Conservation (phyloP, 495 filamentous ascomycete genomes). For the Penicillium nucicola region DNA sequence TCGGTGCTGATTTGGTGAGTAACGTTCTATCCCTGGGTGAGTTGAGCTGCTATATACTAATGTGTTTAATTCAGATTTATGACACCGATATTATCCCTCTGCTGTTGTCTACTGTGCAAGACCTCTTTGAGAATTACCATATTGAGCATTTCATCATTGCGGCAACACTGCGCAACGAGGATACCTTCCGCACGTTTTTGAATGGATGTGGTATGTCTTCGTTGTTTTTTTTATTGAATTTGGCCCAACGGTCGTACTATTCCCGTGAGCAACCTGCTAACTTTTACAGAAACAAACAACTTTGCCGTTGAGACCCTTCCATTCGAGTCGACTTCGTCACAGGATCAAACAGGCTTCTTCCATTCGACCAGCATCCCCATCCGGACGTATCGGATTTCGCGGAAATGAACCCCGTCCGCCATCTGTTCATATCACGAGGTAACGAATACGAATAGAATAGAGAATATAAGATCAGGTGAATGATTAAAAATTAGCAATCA, state of each 20-base stretch:
- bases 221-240: not conserved
- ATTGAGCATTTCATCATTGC: constrained; percentile 53
- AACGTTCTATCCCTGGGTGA: not conserved
- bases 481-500: not conserved
- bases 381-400: constrained; percentile 36
- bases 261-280: not conserved
- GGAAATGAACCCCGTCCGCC: not conserved
- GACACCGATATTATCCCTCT: constrained; percentile 55
- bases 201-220: constrained; percentile 53
- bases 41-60: not conserved
- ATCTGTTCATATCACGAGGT: not conserved
- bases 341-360: constrained; percentile 57
- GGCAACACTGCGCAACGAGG: constrained; percentile 59
- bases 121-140: constrained; percentile 50
- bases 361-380: constrained; percentile 52
- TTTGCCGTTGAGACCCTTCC: constrained; percentile 43
- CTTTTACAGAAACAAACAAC: constrained; percentile 23
- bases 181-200: constrained; percentile 58
- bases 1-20: constrained; percentile 50
- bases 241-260: not conserved
- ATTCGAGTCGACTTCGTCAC: constrained; percentile 39
- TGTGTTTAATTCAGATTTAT: constrained; percentile 58
- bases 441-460: constrained; percentile 5
- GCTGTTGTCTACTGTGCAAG: constrained; percentile 52
- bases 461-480: constrained; percentile 1